Percentiles rank a stretch among this genome's conserved stretches.
Conservation (phyloP, 1,284 basidiomycete genomes). For the Ustilago cynodontis region DNA sequence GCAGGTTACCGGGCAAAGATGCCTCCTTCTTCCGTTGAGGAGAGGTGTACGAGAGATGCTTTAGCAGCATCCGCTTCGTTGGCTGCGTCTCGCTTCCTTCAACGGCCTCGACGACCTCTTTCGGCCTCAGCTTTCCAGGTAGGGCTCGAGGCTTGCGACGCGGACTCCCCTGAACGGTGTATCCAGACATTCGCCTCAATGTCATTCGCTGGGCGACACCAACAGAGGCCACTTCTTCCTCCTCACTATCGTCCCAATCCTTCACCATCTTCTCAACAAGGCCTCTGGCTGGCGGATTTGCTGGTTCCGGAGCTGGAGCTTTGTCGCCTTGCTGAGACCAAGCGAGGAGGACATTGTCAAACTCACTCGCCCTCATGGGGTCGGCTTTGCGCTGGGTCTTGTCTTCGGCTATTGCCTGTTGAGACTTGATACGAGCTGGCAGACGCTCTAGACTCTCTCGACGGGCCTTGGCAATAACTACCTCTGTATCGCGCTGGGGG, state of each 20-base stretch:
- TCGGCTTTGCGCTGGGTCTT: not conserved
- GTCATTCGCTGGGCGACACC: constrained; percentile 20
- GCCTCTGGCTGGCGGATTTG: not conserved
- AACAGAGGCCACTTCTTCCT: constrained; percentile 32
- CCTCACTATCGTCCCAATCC: constrained; percentile 27
- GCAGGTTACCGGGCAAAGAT: constrained; percentile 7
- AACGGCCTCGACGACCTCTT: not conserved
- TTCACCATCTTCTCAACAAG: constrained; percentile 6
- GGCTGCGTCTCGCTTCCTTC: not conserved
- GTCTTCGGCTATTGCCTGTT: not conserved
- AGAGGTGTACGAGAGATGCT: not conserved
- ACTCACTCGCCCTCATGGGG: not conserved
- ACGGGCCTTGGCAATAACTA: not conserved
- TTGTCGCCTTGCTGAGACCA: not conserved
- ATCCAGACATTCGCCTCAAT: constrained; percentile 24
- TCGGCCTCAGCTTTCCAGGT: constrained; percentile 10
- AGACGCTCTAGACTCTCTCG: constrained; percentile 13
- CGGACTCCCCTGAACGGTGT: constrained; percentile 12
- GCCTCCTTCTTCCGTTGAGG: not conserved
- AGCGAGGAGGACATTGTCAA: constrained; percentile 3
- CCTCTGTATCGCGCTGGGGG: constrained; percentile 1
- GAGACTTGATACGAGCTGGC: not conserved
- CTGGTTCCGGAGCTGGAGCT: not conserved
- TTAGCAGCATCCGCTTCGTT: not conserved
- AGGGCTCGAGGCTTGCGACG: not conserved